phyloP scores from a whole-genome alignment of 306 rosid genomes.

The Quercus robur region DNA sequence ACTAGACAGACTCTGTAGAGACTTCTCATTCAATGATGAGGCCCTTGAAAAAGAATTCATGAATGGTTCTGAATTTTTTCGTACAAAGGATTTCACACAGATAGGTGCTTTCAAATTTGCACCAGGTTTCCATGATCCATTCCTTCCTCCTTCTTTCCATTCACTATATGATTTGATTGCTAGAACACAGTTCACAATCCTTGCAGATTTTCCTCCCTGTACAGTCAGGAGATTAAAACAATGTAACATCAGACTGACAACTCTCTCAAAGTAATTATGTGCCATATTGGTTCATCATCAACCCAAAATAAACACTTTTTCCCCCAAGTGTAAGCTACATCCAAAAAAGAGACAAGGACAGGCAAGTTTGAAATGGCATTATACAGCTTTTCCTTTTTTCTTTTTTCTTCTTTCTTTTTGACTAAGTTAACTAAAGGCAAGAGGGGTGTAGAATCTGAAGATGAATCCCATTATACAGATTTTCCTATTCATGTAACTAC shows the following conservation, averaged over 20 bases:
- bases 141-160: conserved; percentile 64
- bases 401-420: too few relatives aligned
- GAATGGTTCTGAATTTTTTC: conserved; percentile 72
- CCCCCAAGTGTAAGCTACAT: neutral
- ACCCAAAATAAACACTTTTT: neutral
- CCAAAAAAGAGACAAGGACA: neutral
- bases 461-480: neutral
- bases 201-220: conserved; percentile 87
- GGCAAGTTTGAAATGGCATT: neutral
- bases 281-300: neutral
- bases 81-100: conserved; percentile 34
- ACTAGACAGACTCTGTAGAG: conserved; percentile 38
- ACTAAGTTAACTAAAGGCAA: neutral
- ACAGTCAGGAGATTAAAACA: neutral
- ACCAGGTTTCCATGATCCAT: conserved; percentile 59
- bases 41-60: conserved; percentile 41
- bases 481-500: neutral
- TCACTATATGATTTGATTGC: conserved; percentile 72
- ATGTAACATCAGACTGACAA: conserved; percentile 3
- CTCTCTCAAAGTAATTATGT: neutral
- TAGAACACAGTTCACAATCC: conserved; percentile 73
- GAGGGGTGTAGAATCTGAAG: neutral
- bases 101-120: conserved; percentile 48
- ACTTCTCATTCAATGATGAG: conserved; percentile 39
- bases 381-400: neutral